A percentile compares a stretch with the other conserved stretches of the same genome.
Conservation (phyloP, 176 grass and related monocot species). For the Puccinellia tenuiflora region DNA sequence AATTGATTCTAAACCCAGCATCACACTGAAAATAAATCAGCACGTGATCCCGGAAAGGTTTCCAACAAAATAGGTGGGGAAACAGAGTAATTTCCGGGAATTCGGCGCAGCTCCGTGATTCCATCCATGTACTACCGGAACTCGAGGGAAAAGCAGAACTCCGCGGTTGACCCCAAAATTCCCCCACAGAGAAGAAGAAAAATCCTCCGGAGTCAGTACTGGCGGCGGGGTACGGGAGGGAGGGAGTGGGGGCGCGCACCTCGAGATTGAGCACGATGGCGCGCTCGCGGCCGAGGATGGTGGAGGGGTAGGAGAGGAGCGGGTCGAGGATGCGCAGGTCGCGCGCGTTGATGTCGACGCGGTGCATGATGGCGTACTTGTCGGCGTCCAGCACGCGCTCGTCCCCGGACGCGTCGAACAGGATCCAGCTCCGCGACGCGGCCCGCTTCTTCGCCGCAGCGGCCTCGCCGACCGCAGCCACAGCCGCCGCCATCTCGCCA, state of each 20-base stretch:
- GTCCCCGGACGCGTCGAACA: constrained; percentile 62
- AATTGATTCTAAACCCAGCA: neutral
- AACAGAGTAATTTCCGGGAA: neutral
- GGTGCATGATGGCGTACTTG: constrained; percentile 97
- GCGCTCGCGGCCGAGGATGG: constrained; percentile 87
- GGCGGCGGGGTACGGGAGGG: neutral
- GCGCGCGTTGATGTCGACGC: constrained; percentile 90
- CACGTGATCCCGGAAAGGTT: neutral
- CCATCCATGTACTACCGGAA: neutral
- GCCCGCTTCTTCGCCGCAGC: constrained; percentile 52
- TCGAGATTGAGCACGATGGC: constrained; percentile 99
- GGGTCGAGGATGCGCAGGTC: constrained; percentile 97
- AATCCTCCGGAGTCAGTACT: neutral
- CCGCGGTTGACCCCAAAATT: neutral
- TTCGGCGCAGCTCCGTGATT: neutral
- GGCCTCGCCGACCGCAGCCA: constrained; percentile 39
- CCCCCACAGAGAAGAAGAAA: neutral
- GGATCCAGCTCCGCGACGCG: constrained; percentile 85
- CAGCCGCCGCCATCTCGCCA: constrained; percentile 19
- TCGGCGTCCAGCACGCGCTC: constrained; percentile 81
- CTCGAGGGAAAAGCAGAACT: neutral
- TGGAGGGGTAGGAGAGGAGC: constrained; percentile 90
- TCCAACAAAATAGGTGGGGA: neutral
- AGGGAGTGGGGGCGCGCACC: constrained; percentile 23
- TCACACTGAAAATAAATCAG: neutral